These are phyloP conservation scores for Mucor plumbeus DNA, from an alignment of 371 early-diverging fungal species.

Conservation along the genomic window DNA sequence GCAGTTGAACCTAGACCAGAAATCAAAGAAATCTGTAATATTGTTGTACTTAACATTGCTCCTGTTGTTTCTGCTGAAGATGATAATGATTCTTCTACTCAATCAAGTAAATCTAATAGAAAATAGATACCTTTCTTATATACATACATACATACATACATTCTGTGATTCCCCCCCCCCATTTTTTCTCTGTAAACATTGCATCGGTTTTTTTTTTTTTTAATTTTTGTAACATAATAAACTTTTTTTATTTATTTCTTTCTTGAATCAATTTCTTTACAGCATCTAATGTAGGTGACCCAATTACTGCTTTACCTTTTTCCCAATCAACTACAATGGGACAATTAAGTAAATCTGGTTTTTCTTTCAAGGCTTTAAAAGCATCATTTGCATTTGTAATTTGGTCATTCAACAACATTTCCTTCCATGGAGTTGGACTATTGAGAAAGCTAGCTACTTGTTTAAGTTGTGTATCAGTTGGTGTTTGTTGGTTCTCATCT, in stretches of 20 bases:
- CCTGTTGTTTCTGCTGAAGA: constrained; percentile 18
- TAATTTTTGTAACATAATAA: constrained; percentile 1
- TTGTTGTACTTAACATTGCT: constrained; percentile 10
- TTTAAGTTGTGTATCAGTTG: constrained; percentile 31
- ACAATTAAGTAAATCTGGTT: constrained; percentile 31
- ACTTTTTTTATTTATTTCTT: constrained; percentile 10
- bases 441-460: constrained; percentile 29
- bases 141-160: background rate
- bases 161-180: background rate
- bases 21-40: constrained; percentile 30
- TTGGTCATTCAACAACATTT: constrained; percentile 22
- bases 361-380: constrained; percentile 23
- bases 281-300: constrained; percentile 31
- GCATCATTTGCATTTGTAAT: constrained; percentile 29
- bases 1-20: constrained; percentile 32
- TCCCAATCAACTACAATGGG: constrained; percentile 53
- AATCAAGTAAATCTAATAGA: background rate
- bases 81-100: background rate
- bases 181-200: background rate
- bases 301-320: constrained; percentile 43
- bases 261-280: constrained; percentile 31
- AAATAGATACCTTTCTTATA: background rate
- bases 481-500: constrained; percentile 27
- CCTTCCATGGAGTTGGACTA: constrained; percentile 31
- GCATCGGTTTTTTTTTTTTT: background rate